Evolutionary conservation across 108 stramenopile species (phyloP).

Genomic region (Mayamaea pseudoterrestris): DNA sequence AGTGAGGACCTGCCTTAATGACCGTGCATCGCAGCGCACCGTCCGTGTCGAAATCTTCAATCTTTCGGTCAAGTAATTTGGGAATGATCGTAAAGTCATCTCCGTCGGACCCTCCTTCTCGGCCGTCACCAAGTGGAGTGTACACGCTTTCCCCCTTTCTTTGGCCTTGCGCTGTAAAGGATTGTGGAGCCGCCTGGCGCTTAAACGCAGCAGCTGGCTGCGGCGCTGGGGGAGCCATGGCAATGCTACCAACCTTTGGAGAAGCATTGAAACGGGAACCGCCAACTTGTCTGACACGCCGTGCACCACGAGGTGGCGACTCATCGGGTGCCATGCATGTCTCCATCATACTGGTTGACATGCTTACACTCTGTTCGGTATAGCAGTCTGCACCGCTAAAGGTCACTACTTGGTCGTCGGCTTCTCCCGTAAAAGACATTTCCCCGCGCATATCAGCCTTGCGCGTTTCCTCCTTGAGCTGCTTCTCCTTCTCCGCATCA

Average conservation of each 20-base stretch:
- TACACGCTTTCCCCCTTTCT: no score
- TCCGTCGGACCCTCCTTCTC: no score
- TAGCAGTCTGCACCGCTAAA: not conserved
- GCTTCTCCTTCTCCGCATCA: constrained; percentile 30
- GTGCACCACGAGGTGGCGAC: no score
- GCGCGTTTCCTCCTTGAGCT: constrained; percentile 30
- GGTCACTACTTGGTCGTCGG: not conserved
- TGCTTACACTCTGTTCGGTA: not conserved
- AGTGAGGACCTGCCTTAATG: constrained; percentile 31
- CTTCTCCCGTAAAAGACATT: constrained; percentile 1
- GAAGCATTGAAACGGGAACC: not conserved
- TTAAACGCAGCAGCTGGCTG: no score
- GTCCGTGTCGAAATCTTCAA: constrained; percentile 37
- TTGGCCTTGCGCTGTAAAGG: no score
- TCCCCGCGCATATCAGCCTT: constrained; percentile 38
- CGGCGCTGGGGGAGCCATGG: no score
- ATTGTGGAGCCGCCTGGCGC: no score
- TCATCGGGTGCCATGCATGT: no score
- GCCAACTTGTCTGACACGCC: no score
- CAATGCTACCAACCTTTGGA: not conserved
- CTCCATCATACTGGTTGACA: not conserved
- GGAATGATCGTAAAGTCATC: constrained; percentile 63
- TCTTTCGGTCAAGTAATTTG: constrained; percentile 34
- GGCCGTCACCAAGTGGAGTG: no score
- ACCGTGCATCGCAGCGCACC: constrained; percentile 48